A percentile compares a stretch with the other conserved stretches of the same genome.
These are phyloP conservation scores for Ceratocystis colombiana DNA, from an alignment of 2,329 filamentous ascomycete genomes.

Conservation along the genomic window DNA sequence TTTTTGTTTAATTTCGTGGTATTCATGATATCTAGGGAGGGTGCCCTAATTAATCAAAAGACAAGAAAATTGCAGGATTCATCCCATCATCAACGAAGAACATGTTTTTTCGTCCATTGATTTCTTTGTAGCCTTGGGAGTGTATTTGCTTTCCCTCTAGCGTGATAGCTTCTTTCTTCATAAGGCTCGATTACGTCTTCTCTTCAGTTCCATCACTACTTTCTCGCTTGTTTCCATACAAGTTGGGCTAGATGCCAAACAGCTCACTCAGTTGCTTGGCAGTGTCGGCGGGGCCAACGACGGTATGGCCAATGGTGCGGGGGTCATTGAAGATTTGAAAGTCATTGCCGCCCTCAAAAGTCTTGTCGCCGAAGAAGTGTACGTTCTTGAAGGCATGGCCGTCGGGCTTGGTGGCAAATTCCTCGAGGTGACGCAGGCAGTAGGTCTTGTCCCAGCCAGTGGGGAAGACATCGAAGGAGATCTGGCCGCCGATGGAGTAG, in stretches of 20 bases:
- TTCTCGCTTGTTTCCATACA: background rate
- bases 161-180: background rate
- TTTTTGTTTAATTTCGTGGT: background rate
- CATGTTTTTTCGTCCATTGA: too few species aligned
- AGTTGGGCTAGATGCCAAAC: constrained; percentile 50
- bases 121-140: too few species aligned
- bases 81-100: background rate
- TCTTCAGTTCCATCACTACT: too few species aligned
- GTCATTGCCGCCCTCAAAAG: constrained; percentile 81
- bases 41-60: background rate
- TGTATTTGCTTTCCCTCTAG: too few species aligned
- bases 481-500: constrained; percentile 91
- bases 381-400: constrained; percentile 73
- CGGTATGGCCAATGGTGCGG: constrained; percentile 75
- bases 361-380: constrained; percentile 99
- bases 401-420: constrained; percentile 59
- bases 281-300: constrained; percentile 73
- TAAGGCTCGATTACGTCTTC: background rate
- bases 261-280: constrained; percentile 68
- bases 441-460: constrained; percentile 98
- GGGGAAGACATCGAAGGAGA: constrained; percentile 97
- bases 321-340: constrained; percentile 82
- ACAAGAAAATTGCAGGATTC: background rate
- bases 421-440: constrained; percentile 78
- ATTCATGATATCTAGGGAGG: background rate